Percentiles rank a stretch among this genome's conserved stretches.
Conservation (phyloP, 2,329 filamentous ascomycete species). For the Dothiorella sarmentorum region DNA sequence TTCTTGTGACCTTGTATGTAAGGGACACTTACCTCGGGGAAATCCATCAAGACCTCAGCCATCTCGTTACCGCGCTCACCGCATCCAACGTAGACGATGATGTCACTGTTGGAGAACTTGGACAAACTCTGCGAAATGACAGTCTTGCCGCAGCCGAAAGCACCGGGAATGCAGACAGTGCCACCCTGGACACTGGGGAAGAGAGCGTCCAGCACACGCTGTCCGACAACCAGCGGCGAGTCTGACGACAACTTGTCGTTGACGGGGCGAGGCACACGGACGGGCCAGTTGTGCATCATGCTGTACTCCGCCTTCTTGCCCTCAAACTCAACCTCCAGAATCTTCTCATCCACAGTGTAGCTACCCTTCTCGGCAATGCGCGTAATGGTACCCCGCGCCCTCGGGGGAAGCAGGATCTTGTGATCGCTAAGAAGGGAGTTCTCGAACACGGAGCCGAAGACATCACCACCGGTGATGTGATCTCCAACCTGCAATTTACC, state of each 20-base stretch:
- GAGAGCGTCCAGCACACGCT: conserved; percentile 91
- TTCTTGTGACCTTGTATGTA: background rate
- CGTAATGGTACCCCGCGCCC: conserved; percentile 88
- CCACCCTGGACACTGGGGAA: conserved; percentile 97
- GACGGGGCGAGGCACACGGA: conserved; percentile 88
- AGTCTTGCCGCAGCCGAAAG: conserved; percentile 98
- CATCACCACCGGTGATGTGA: conserved; percentile 92
- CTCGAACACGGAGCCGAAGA: conserved; percentile 92
- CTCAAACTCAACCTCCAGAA: conserved; percentile 95
- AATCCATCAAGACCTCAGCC: conserved; percentile 99
- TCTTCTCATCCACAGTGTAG: conserved; percentile 91
- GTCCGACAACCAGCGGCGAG: conserved; percentile 90
- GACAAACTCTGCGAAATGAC: conserved; percentile 98
- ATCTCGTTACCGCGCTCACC: conserved; percentile 98
- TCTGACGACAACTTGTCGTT: conserved; percentile 89
- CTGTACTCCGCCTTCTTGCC: conserved; percentile 89
- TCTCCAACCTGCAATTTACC: conserved; percentile 85
- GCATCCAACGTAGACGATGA: conserved; percentile 92
- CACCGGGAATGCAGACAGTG: conserved; percentile 95
- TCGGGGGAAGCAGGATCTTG: conserved; percentile 86
- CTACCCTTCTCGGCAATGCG: conserved; percentile 83
- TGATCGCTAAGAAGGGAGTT: conserved; percentile 93
- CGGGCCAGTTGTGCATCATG: conserved; percentile 99
- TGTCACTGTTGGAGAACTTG: conserved; percentile 99
- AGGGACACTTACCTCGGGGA: conserved; percentile 66